A percentile compares a stretch with the other conserved stretches of the same genome.
Evolutionary conservation across 2,329 filamentous ascomycete genomes (phyloP).

Genomic region (Aspergillus pseudoterreus): DNA sequence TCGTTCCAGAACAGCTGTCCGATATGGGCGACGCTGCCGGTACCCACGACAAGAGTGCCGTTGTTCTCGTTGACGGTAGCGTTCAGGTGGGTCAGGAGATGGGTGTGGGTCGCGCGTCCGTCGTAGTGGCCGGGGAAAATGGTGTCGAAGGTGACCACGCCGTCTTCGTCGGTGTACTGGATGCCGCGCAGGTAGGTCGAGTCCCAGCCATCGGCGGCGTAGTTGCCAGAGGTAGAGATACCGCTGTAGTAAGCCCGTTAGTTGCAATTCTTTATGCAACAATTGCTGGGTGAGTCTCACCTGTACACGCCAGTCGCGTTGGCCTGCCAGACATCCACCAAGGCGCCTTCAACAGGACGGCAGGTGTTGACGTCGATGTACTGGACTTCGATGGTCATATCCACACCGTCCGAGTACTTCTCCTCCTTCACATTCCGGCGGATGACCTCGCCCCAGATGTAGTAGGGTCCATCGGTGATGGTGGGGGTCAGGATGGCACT

Average conservation of each 20-base stretch:
- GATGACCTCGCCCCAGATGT: slow-evolving; percentile 43
- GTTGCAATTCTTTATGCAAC: too few relatives aligned
- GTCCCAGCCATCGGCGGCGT: slow-evolving; percentile 28
- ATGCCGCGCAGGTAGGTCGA: slow-evolving; percentile 49
- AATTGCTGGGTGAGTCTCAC: slow-evolving; percentile 10
- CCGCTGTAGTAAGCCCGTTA: slow-evolving; percentile 19
- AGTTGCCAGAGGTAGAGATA: slow-evolving; percentile 25
- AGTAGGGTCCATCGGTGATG: slow-evolving; percentile 45
- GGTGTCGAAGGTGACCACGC: slow-evolving; percentile 49
- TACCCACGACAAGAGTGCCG: slow-evolving; percentile 41
- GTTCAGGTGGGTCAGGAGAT: slow-evolving; percentile 45
- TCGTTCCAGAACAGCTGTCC: slow-evolving; percentile 52
- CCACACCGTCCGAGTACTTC: slow-evolving; percentile 36
- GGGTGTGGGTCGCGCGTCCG: slow-evolving; percentile 48
- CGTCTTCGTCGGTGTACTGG: slow-evolving; percentile 44
- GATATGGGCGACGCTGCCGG: slow-evolving; percentile 44
- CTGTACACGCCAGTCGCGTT: slow-evolving; percentile 48
- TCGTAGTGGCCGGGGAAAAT: slow-evolving; percentile 47
- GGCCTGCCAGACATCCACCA: slow-evolving; percentile 47
- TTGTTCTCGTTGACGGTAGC: slow-evolving; percentile 39
- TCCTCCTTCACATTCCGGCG: slow-evolving; percentile 41
- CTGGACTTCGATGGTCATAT: slow-evolving; percentile 43
- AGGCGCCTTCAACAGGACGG: slow-evolving; percentile 34
- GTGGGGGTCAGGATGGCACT: slow-evolving; percentile 44
- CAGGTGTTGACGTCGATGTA: slow-evolving; percentile 48